Evolutionary conservation across 176 grass and related monocot genomes (phyloP), one percentile per base, ranked within the genome.

Genomic region (Musa itinerans): DNA sequence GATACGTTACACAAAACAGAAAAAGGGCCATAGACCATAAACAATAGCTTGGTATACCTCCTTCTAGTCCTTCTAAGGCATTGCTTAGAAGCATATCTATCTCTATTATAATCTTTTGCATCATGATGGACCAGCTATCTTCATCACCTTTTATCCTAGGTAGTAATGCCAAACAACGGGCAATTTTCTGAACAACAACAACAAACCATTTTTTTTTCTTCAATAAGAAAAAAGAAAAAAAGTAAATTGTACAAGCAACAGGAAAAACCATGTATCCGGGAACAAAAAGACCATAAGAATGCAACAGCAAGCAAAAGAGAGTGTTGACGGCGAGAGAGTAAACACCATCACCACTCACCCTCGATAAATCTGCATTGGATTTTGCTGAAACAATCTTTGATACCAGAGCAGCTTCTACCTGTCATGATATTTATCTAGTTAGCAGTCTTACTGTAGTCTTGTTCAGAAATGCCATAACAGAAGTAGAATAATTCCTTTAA

Each of bases 21-120:
- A 78, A 74, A 79, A 78, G 34, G 71, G 72, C 72, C 65, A 56
- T 55, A 20, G 29, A 21, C 23, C n/a, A 69, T 24, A 69, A 2
- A 12, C 12, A 66, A n/a, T 54, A 1, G 11, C 8, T 78, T 26
- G 9, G 2, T 11, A 43, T 91, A 91, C 90, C 88, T 76, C 90
- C 89, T 92, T 92, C 89, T 67, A 98, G 82, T 76, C 88, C 88
- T 53, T 86, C 19, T 54, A 98, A 90, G 69, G 86, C 82, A 82
- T 98, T 88, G 74, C 87, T 82, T 73, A 98, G 73, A 76, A 98
- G 84, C 59, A 78, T 83, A 81, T 91, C 90, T 77, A 91, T 79
- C 21, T 65, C 53, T 57, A 98, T 89, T 68, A 93, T 58, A 85
- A 93, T 83, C 78, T 89, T 89, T 75, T 82, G 86, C 72, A 98